These are phyloP conservation scores for Asparagopsis taxiformis DNA, from an alignment of 31 red algal species.

Conservation along the genomic window DNA sequence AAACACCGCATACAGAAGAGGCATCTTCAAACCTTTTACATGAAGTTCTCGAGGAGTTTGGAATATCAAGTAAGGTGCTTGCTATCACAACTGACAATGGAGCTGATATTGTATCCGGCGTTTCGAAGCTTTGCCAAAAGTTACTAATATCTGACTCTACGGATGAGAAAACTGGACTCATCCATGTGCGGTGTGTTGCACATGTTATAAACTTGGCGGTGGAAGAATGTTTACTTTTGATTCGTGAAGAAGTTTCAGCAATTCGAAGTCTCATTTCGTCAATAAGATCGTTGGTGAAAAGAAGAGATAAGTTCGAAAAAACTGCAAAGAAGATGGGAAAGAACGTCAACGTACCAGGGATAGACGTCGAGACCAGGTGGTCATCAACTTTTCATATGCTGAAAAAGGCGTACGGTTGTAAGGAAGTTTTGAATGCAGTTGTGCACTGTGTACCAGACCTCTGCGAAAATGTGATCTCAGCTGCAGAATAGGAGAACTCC, in stretches of 20 bases:
- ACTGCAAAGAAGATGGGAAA: not conserved
- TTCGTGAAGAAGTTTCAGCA: not conserved
- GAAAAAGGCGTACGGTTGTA: not conserved
- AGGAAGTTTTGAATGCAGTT: not conserved
- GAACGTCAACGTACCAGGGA: not conserved
- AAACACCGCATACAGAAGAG: not conserved
- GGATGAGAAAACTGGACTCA: not conserved
- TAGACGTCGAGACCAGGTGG: not conserved
- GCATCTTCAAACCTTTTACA: not conserved
- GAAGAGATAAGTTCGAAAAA: not conserved
- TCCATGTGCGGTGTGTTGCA: not conserved
- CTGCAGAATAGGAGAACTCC: not conserved
- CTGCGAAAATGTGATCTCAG: not conserved
- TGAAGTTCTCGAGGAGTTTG: not conserved
- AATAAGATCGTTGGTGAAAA: not conserved
- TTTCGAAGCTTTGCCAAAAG: not conserved
- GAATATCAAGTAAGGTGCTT: not conserved
- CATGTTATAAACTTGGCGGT: conserved; percentile 4
- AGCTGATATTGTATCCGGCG: not conserved
- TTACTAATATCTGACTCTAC: not conserved
- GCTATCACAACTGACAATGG: not conserved
- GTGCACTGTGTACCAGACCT: not conserved
- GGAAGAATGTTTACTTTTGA: not conserved
- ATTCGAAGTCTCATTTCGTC: not conserved
- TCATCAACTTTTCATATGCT: conserved; percentile 7